Conservation (phyloP, 768 basidiomycete species). For the Leccinum uliginosum region DNA sequence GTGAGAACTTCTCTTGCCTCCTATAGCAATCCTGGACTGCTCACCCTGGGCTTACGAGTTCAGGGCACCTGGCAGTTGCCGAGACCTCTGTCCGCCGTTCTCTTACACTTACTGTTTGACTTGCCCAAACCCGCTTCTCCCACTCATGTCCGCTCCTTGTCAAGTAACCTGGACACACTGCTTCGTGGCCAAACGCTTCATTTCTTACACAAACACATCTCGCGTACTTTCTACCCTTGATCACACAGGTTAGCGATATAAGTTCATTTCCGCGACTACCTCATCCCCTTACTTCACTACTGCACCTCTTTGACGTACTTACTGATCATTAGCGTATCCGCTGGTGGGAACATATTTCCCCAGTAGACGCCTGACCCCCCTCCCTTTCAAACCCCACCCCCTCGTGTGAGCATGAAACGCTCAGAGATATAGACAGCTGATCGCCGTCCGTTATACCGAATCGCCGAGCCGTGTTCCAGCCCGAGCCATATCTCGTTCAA, state of each 20-base stretch:
- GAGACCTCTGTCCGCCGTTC: neutral
- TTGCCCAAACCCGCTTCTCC: neutral
- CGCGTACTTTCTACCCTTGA: constrained; percentile 14
- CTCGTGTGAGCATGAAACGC: constrained; percentile 19
- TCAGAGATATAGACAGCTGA: constrained; percentile 22
- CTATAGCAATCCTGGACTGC: constrained; percentile 5
- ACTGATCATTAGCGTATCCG: constrained; percentile 2
- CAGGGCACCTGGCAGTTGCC: neutral
- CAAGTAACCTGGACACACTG: neutral
- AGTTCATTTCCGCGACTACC: constrained; percentile 22
- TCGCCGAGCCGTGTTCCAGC: constrained; percentile 1
- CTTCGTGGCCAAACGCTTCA: constrained; percentile 1
- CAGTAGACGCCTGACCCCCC: constrained; percentile 1
- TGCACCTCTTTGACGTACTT: constrained; percentile 20
- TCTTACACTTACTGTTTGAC: neutral
- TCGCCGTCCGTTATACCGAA: constrained; percentile 20
- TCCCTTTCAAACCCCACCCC: constrained; percentile 15
- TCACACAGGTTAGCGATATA: constrained; percentile 8
- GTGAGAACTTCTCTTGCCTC: constrained; percentile 3
- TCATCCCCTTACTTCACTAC: neutral
- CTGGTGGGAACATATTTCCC: constrained; percentile 4
- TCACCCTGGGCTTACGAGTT: neutral
- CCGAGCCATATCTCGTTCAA: neutral
- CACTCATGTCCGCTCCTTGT: neutral
- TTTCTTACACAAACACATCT: constrained; percentile 3